Evolutionary conservation across 306 rosid genomes (phyloP), one percentile per base, ranked within the genome.

Genomic region (Luffa aegyptiaca): DNA sequence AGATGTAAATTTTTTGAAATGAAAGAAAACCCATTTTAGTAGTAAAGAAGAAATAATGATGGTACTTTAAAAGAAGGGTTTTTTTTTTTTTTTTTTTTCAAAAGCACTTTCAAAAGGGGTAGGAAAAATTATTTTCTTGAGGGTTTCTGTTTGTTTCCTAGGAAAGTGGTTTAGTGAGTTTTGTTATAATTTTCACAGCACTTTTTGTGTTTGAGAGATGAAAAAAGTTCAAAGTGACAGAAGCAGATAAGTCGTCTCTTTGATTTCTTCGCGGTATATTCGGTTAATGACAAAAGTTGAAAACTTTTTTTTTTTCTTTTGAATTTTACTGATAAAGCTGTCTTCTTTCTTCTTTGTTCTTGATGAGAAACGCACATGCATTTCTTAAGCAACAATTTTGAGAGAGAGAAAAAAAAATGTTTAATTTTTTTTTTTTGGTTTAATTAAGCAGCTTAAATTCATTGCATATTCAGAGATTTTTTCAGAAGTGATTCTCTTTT

Each of bases 61-160:
- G 26, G 73, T 65, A 35, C 73, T 39, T 65, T 35, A 18, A 37
- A 65, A 65, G 48, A 65, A 65, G 70, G 14, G 41, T 21, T 11
- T 39, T 68, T 14, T 35, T 8, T 59, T 8, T 59, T 8, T 46
- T 10, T 14, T 14, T 10, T 36, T 65, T 14, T 41, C 8, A 42
- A 68, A 37, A 11, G 48, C 48, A 65, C 48, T 65, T 65, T 37
- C 6, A 33, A 73, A 73, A 46, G 59, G 2, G 18, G 10, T 46
- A 69, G 37, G 11, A 8, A 53, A 13, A 45, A 71, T 12, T 46
- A n/a, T n/a, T 45, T 71, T 71, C 18, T 26, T 8, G 10, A 46
- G 9, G 39, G 45, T 71, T 71, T 71, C 77, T 72, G 77, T 72
- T 72, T 72, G 77, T 72, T 72, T 72, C 77, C 58, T 14, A 31